Percentiles rank a stretch among this genome's conserved stretches.
Evolutionary conservation across 345 rosid species (phyloP).

Genomic region (Citrus medica): DNA sequence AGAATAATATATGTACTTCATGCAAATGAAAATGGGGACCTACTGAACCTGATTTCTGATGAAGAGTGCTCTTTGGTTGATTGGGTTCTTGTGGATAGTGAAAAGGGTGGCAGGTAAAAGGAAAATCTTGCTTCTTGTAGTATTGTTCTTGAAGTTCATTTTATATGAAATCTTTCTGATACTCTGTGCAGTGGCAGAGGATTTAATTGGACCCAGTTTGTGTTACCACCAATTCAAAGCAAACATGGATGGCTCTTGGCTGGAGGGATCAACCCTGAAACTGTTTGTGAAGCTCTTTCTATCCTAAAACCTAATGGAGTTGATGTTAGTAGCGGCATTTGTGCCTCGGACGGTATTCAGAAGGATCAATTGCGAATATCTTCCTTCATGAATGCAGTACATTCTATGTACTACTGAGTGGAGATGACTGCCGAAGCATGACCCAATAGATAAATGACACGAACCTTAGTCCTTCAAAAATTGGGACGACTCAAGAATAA

Average conservation of each 20-base stretch:
- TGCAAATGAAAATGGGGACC: slow-evolving; percentile 63
- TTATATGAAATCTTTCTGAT: neutral
- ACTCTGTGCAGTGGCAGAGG: slow-evolving; percentile 66
- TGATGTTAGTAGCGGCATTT: slow-evolving; percentile 88
- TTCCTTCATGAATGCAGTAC: slow-evolving; percentile 56
- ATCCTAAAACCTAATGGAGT: slow-evolving; percentile 64
- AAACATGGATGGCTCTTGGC: slow-evolving; percentile 87
- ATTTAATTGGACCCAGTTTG: slow-evolving; percentile 66
- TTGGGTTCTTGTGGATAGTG: slow-evolving; percentile 87
- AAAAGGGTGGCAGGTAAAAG: slow-evolving; percentile 78
- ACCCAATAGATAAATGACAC: neutral
- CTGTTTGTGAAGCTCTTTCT: slow-evolving; percentile 58
- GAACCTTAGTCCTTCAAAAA: neutral
- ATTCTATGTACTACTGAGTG: slow-evolving; percentile 39
- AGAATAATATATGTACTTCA: slow-evolving; percentile 73
- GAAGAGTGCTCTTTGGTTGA: slow-evolving; percentile 63
- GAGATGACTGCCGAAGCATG: neutral
- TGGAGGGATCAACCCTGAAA: slow-evolving; percentile 72
- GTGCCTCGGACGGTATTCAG: slow-evolving; percentile 60
- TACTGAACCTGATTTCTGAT: slow-evolving; percentile 59
- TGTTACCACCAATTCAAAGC: slow-evolving; percentile 66
- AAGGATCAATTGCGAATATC: slow-evolving; percentile 58
- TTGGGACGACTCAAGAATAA: neutral
- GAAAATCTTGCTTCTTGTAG: slow-evolving; percentile 3
- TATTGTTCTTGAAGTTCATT: neutral